phyloP scores from a whole-genome alignment of 352 stramenopile genomes.

The Phytophthora palmivora region DNA sequence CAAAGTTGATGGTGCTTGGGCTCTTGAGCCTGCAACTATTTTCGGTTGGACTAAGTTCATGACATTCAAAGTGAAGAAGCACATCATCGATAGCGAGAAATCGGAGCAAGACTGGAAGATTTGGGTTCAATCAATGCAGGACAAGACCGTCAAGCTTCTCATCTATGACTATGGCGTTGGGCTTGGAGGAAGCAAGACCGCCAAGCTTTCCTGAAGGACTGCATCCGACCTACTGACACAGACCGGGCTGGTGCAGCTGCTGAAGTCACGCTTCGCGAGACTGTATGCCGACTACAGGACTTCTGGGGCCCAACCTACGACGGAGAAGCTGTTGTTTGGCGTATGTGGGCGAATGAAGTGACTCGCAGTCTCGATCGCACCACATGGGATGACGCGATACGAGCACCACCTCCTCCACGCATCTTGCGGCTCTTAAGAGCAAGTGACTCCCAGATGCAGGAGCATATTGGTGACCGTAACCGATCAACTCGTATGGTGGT shows the following conservation, averaged over 20 bases:
- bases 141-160: slow-evolving; percentile 11
- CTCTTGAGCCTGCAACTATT: too few species aligned
- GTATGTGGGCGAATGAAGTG: slow-evolving; percentile 32
- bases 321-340: slow-evolving; percentile 17
- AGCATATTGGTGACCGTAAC: not conserved
- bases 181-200: not conserved
- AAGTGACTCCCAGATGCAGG: slow-evolving; percentile 10
- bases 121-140: slow-evolving; percentile 14
- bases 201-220: not conserved
- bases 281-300: slow-evolving; percentile 9
- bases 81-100: too few species aligned
- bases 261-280: slow-evolving; percentile 16
- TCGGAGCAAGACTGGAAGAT: slow-evolving; percentile 9
- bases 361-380: slow-evolving; percentile 17
- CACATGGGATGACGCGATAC: slow-evolving; percentile 16
- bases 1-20: too few species aligned
- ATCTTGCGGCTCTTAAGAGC: slow-evolving; percentile 15
- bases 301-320: slow-evolving; percentile 10
- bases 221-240: slow-evolving; percentile 1
- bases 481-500: slow-evolving; percentile 1
- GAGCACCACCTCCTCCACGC: not conserved
- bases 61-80: too few species aligned
- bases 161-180: slow-evolving; percentile 1
- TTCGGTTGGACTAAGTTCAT: too few species aligned
- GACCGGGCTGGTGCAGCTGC: slow-evolving; percentile 19